A percentile compares a stretch with the other conserved stretches of the same genome.
Conservation (phyloP, 1,284 basidiomycete species). For the Cutaneotrichosporon sp. region DNA sequence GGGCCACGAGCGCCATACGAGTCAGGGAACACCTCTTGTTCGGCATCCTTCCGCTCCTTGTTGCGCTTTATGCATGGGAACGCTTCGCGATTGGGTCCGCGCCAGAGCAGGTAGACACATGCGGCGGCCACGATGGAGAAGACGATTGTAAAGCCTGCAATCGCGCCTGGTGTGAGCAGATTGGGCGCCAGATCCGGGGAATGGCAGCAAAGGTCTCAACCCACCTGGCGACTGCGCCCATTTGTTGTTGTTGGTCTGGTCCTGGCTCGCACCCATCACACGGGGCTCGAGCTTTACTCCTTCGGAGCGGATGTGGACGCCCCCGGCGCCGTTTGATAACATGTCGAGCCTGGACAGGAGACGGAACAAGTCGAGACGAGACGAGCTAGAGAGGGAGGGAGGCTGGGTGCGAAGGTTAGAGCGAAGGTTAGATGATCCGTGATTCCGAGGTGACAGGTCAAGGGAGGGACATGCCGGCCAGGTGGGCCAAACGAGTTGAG, state of each 20-base stretch:
- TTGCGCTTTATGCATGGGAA: conserved; percentile 13
- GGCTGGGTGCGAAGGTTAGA: not conserved
- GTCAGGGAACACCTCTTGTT: not conserved
- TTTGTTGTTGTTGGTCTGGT: not conserved
- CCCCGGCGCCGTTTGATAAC: not conserved
- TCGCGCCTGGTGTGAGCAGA: not conserved
- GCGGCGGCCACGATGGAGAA: conserved; percentile 13
- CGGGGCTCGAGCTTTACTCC: not conserved
- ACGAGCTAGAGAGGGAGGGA: not conserved
- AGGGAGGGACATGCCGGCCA: not conserved
- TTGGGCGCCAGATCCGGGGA: not conserved
- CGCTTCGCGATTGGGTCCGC: conserved; percentile 16
- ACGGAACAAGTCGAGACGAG: not conserved
- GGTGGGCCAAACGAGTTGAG: not conserved
- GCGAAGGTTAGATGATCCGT: not conserved
- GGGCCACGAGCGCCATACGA: not conserved
- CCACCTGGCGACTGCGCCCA: conserved; percentile 9
- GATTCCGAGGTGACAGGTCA: not conserved
- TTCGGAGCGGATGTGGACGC: not conserved
- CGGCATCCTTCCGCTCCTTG: not conserved
- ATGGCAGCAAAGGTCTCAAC: not conserved
- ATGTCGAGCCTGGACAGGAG: not conserved
- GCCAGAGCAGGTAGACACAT: conserved; percentile 24
- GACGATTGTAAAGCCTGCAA: conserved; percentile 13
- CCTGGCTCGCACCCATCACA: not conserved